Evolutionary conservation across 2,329 filamentous ascomycete species (phyloP), one percentile per base, ranked within the genome.

Genomic region (Fusarium sp.): DNA sequence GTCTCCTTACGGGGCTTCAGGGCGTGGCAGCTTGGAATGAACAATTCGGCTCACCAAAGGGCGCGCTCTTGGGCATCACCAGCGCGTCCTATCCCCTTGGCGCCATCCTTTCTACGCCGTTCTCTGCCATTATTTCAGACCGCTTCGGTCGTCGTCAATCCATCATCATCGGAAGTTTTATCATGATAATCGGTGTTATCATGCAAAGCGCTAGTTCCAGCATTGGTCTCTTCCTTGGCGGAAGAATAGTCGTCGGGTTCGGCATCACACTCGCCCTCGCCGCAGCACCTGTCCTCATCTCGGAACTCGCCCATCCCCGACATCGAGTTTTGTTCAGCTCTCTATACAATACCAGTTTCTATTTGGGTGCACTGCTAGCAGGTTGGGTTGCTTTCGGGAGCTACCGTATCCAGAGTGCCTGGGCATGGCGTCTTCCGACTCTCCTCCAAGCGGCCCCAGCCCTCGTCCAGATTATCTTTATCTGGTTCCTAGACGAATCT

Each of bases 201-300:
- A 47, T 61, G 18, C 68, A 70, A 10, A 63, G 58, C 8, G 58
- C 46, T 2, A 51, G 68, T 31, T 34, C 30, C 6, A 52, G 8
- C 10, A 67, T 71, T 60, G 85, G 77, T 16, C 86, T 86, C 84
- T 88, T 87, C 65, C 81, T 88, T 44, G 80, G 85, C 18, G 82
- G 85, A 7, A 82, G 87, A 57, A 82, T 87, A 58, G 72, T 88
- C 7, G 81, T 88, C 37, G 87, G 87, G 23, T 84, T 87, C 28
- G 86, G 86, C 15, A 84, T 88, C 43, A 81, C 83, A 0, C 85
- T 86, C 60, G 83, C 82, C 44, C 87, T 86, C 62, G 82, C 86
- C 18, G 82, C 83, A 6, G 85, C 83, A 0, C 85, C 86, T 2
- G 78, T 82, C 6, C 73, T 88, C 54, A 63, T 69, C 16, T 63